phyloP scores from a whole-genome alignment of 2,329 filamentous ascomycete genomes.

The Diaporthe sp. region DNA sequence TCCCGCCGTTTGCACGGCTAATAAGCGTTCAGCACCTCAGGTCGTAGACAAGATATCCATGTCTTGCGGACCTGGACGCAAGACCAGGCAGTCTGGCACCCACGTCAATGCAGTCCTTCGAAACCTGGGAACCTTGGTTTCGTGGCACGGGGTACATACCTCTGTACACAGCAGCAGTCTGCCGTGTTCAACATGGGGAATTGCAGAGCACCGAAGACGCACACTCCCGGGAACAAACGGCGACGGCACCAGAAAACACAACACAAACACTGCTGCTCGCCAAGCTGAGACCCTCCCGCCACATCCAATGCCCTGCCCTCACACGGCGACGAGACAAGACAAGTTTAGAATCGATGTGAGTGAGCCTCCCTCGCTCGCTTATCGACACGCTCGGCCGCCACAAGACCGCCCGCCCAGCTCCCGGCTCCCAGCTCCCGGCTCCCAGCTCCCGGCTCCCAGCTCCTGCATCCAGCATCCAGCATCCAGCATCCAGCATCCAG shows the following conservation, averaged over 20 bases:
- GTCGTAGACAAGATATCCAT: conserved; percentile 14
- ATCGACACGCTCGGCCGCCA: conserved; percentile 10
- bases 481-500: neutral
- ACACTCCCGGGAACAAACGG: neutral
- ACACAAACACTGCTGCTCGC: conserved; percentile 12
- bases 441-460: neutral
- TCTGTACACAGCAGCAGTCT: neutral
- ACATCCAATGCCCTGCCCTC: neutral
- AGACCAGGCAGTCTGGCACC: conserved; percentile 16
- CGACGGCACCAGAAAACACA: neutral
- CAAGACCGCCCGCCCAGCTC: neutral
- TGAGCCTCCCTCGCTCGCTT: conserved; percentile 21
- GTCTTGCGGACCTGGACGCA: neutral
- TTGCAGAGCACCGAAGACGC: neutral
- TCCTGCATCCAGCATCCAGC: neutral
- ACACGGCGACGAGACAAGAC: conserved; percentile 19
- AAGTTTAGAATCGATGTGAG: conserved; percentile 12
- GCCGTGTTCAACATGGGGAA: neutral
- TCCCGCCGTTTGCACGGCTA: conserved; percentile 25
- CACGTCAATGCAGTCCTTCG: conserved; percentile 15
- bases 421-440: neutral
- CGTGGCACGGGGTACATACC: neutral
- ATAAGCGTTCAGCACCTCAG: conserved; percentile 18
- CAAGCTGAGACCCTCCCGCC: conserved; percentile 22
- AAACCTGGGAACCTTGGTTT: neutral